Conservation (phyloP, 768 basidiomycete species). For the Boletus rubroflammeus region DNA sequence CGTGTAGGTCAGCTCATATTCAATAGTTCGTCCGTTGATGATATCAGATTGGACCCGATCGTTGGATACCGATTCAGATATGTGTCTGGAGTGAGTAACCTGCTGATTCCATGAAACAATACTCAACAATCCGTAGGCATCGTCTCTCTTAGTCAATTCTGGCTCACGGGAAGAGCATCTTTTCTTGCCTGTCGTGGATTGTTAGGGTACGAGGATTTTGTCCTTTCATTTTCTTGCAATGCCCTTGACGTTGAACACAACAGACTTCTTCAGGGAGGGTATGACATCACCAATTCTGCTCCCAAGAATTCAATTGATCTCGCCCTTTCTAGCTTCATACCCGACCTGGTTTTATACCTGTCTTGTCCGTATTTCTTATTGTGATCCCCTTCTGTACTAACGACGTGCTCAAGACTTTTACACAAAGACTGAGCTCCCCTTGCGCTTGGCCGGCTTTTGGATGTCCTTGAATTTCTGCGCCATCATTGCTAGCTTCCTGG, state of each 20-base stretch:
- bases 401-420: constrained; percentile 39
- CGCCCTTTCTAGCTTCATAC: constrained; percentile 42
- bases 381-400: neutral
- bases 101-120: neutral
- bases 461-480: constrained; percentile 52
- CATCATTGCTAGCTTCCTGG: constrained; percentile 60
- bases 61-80: constrained; percentile 62
- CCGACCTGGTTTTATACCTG: constrained; percentile 58
- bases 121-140: constrained; percentile 24
- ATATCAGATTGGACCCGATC: constrained; percentile 53
- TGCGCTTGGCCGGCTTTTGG: constrained; percentile 69
- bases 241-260: neutral
- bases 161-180: constrained; percentile 47
- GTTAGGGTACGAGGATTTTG: constrained; percentile 35
- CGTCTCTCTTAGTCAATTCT: constrained; percentile 52
- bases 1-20: constrained; percentile 32
- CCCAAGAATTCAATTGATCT: neutral
- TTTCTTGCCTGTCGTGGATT: constrained; percentile 49
- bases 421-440: constrained; percentile 49
- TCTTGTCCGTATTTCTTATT: constrained; percentile 40
- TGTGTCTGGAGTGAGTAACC: constrained; percentile 42
- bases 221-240: neutral
- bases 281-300: neutral
- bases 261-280: constrained; percentile 47
- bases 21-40: neutral